Evolutionary conservation across 208 protist species (phyloP).

Genomic region (Trypanosoma mega): DNA sequence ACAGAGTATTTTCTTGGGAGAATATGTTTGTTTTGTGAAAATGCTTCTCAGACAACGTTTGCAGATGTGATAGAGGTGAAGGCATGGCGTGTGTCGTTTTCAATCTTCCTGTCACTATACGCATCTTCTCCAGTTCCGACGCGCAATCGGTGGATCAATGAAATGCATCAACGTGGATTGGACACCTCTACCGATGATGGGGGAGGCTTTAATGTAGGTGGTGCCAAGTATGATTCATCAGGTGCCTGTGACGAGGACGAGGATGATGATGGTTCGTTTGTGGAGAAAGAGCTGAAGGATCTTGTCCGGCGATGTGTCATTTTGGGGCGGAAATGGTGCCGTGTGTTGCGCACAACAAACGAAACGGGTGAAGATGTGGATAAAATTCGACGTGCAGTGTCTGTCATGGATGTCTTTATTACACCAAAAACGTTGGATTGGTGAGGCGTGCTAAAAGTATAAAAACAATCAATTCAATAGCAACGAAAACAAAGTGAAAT

Average conservation of each 20-base stretch:
- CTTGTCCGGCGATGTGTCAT: constrained; percentile 40
- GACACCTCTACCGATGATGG: background rate
- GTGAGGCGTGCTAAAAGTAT: constrained; percentile 22
- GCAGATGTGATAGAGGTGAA: constrained; percentile 12
- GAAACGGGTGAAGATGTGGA: background rate
- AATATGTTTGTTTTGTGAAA: constrained; percentile 6
- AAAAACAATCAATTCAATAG: background rate
- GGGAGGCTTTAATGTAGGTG: background rate
- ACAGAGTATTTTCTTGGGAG: constrained; percentile 35
- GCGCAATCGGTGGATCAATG: constrained; percentile 29
- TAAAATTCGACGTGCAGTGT: constrained; percentile 17
- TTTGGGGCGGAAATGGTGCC: constrained; percentile 29
- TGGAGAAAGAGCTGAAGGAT: constrained; percentile 45
- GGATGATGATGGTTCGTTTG: constrained; percentile 55
- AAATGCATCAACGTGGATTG: constrained; percentile 1
- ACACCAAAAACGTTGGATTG: constrained; percentile 53
- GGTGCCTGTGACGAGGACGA: constrained; percentile 2
- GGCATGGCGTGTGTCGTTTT: constrained; percentile 4
- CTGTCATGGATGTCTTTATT: constrained; percentile 36
- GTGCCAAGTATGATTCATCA: background rate
- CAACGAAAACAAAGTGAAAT: too few relatives aligned
- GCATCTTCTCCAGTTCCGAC: constrained; percentile 49
- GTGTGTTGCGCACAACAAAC: constrained; percentile 3
- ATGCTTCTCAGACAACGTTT: background rate
- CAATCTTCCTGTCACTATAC: constrained; percentile 45